Conservation (phyloP, 495 filamentous ascomycete genomes). For the Lasiosphaeria miniovina region DNA sequence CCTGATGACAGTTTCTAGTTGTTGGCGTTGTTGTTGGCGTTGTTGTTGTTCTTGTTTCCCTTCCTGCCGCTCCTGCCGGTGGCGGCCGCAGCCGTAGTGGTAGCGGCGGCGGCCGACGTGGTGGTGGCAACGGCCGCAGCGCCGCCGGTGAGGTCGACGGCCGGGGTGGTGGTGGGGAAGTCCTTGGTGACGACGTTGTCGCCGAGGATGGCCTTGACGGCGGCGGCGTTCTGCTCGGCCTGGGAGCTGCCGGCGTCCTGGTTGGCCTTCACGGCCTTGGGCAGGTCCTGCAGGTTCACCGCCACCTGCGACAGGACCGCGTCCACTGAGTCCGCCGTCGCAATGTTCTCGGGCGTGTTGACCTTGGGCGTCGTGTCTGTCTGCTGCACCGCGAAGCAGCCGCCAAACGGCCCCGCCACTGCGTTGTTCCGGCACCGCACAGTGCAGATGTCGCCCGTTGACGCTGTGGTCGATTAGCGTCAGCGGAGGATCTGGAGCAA, state of each 20-base stretch:
- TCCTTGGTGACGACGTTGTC: conserved; percentile 10
- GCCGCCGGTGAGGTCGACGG: neutral
- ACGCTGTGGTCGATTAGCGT: conserved; percentile 25
- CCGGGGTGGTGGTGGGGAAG: conserved; percentile 11
- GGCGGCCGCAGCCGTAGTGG: conserved; percentile 1
- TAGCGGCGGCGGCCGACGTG: conserved; percentile 1
- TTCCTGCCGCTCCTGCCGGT: neutral
- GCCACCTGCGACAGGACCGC: conserved; percentile 28
- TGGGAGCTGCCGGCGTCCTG: conserved; percentile 31
- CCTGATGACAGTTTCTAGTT: neutral
- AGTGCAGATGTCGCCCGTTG: conserved; percentile 53
- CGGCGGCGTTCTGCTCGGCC: conserved; percentile 31
- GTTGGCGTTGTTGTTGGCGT: neutral
- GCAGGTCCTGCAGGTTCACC: conserved; percentile 35
- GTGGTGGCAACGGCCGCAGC: neutral
- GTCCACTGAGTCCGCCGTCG: conserved; percentile 30
- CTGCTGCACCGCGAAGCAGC: conserved; percentile 48
- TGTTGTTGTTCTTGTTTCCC: conserved; percentile 8
- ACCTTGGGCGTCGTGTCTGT: conserved; percentile 29
- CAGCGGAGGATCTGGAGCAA: conserved; percentile 1
- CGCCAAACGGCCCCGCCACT: conserved; percentile 55
- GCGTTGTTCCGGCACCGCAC: conserved; percentile 55
- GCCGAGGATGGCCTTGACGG: conserved; percentile 23
- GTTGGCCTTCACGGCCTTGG: conserved; percentile 35
- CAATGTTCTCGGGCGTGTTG: conserved; percentile 36